Base-by-base conservation (phyloP, 1,284 basidiomycete species). In the Cerioporus squamosus region DNA sequence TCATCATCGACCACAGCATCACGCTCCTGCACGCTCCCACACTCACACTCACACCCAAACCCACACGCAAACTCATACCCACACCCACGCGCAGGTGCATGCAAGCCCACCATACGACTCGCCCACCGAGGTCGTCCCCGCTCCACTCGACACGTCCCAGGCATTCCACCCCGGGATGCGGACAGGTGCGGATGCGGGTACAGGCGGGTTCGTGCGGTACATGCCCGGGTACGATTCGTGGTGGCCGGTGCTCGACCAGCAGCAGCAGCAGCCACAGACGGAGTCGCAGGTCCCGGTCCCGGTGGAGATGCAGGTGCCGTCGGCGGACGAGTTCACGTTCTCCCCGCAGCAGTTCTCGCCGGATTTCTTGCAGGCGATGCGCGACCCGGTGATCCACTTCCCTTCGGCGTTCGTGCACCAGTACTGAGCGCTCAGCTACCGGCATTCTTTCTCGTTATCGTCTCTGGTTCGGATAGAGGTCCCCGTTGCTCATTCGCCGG, bases 301-400 rank as follows among this genome's bases (percentile, higher is more conserved):
- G 18, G 15, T 2, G 2, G 5, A 9, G 14, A 44, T 18, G 26
- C n/a, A 29, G 38, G 29, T 67, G 50, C 65, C 65, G n/a, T 57
- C 40, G n/a, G 12, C 57, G 36, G 60, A 62, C 29, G 50, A 60
- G 2, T 68, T 68, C 55, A 68, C 65, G 22, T 68, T 68, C 38
- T 39, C 45, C 20, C 38, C 56, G 43, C 56, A 64, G 49, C 60
- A 68, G 5, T 62, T 64, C 36, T 63, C 67, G 17, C 61, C 57
- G 9, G 61, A 65, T 36, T 68, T 68, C 24, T 10, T 68, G 51
- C 65, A 64, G 48, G 65, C 60, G 36, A 65, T 66, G 47, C 47
- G 67, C 15, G 55, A 64, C 51, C 67, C 67, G 8, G 47, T 65
- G 39, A 36, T 68, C 9, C 67, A 68, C 45, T 68, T 68, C 51